These are phyloP conservation scores for Arthrobotrys sphaeroides DNA, from an alignment of 2,329 filamentous ascomycete genomes.

Conservation along the genomic window DNA sequence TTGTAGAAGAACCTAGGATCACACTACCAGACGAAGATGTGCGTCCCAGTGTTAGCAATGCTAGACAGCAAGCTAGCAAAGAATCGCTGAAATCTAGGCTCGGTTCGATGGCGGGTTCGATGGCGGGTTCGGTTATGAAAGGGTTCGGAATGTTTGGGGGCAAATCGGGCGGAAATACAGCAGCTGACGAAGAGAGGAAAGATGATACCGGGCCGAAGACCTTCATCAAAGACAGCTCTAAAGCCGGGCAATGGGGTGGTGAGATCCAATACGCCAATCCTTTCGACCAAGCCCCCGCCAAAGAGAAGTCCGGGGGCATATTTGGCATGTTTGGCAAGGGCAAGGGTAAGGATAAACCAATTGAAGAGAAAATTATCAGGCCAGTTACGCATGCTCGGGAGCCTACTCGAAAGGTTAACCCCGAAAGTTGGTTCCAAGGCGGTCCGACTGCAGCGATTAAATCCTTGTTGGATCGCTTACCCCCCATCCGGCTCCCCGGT, in stretches of 20 bases:
- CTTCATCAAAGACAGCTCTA: not conserved
- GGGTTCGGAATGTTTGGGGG: not conserved
- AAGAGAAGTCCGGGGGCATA: not conserved
- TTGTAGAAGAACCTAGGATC: too few relatives aligned
- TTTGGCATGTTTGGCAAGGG: constrained; percentile 9
- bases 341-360: not conserved
- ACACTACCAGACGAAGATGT: not conserved
- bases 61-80: too few relatives aligned
- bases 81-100: too few relatives aligned
- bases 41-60: too few relatives aligned
- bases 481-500: not conserved
- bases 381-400: constrained; percentile 18
- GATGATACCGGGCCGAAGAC: not conserved
- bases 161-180: not conserved
- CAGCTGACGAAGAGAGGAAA: constrained; percentile 27
- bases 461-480: constrained; percentile 16
- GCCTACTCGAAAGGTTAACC: not conserved
- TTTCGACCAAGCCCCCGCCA: not conserved
- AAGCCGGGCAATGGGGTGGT: constrained; percentile 12
- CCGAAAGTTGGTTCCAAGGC: constrained; percentile 5
- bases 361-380: not conserved
- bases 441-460: constrained; percentile 3
- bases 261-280: not conserved
- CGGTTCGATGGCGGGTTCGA: too few relatives aligned
- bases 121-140: not conserved